Percentiles rank a stretch among this genome's conserved stretches.
phyloP scores from a whole-genome alignment of 2,329 filamentous ascomycete genomes.

The Thermothelomyces thermophilus region DNA sequence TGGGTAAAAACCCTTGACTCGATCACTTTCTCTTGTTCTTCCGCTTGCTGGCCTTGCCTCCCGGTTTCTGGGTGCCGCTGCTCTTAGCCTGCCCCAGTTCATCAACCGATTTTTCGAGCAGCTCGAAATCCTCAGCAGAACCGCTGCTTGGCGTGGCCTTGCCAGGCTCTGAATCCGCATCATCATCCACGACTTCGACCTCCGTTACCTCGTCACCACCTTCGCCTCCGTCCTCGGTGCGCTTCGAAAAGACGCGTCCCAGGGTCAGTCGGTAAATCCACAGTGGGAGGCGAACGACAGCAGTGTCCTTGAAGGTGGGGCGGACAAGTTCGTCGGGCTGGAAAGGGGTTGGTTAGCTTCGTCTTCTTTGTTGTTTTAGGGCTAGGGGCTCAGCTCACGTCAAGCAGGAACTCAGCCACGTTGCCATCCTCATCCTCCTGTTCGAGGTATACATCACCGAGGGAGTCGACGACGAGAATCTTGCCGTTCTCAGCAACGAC shows the following conservation, averaged over 20 bases:
- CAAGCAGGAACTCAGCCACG: constrained; percentile 75
- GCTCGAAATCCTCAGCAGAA: constrained; percentile 55
- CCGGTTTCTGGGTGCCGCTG: constrained; percentile 36
- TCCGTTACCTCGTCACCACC: constrained; percentile 31
- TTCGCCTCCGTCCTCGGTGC: constrained; percentile 28
- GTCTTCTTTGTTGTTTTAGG: not conserved
- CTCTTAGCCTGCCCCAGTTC: constrained; percentile 47
- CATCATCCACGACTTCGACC: constrained; percentile 32
- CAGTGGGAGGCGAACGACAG: constrained; percentile 69
- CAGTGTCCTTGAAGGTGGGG: constrained; percentile 75
- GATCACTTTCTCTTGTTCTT: constrained; percentile 49
- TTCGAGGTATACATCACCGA: constrained; percentile 92
- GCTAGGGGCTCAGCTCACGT: constrained; percentile 52
- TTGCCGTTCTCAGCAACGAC: constrained; percentile 95
- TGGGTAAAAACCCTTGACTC: not conserved
- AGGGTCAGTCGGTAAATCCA: constrained; percentile 59
- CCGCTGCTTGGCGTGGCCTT: constrained; percentile 50
- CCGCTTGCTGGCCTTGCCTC: constrained; percentile 43
- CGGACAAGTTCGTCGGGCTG: constrained; percentile 71
- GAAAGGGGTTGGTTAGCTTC: constrained; percentile 3
- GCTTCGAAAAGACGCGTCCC: constrained; percentile 42
- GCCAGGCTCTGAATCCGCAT: constrained; percentile 43
- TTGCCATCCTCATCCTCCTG: constrained; percentile 83
- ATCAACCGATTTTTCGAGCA: constrained; percentile 55
- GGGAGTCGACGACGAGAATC: constrained; percentile 82